Evolutionary conservation across 768 basidiomycete genomes (phyloP).

Genomic region (Tylopilus intermedius): DNA sequence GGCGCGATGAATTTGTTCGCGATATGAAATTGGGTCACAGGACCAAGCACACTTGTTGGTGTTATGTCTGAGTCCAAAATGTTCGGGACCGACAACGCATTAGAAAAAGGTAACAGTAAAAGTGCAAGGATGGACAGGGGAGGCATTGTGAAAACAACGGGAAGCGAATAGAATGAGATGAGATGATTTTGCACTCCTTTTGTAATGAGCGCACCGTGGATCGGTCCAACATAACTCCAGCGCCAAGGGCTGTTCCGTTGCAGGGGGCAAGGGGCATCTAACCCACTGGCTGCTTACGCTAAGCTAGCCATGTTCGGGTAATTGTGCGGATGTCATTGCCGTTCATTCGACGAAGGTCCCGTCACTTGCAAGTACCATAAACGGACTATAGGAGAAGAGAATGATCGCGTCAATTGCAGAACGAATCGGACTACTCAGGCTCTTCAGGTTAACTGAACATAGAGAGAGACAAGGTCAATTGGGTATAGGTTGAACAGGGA

Average conservation of each 20-base stretch:
- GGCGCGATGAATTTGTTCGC: slow-evolving; percentile 39
- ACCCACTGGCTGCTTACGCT: not conserved
- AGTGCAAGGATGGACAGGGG: slow-evolving; percentile 5
- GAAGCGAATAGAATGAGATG: not conserved
- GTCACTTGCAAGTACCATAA: not conserved
- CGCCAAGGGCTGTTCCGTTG: not conserved
- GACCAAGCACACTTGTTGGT: slow-evolving; percentile 11
- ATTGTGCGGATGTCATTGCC: not conserved
- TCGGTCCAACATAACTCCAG: not conserved
- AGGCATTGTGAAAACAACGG: slow-evolving; percentile 1
- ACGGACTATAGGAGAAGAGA: not conserved
- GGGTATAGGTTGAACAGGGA: no score
- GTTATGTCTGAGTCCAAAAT: not conserved
- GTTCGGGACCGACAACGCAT: not conserved
- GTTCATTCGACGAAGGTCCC: not conserved
- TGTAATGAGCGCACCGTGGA: slow-evolving; percentile 2
- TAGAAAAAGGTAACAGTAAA: slow-evolving; percentile 5
- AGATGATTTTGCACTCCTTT: not conserved
- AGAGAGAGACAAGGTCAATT: no score
- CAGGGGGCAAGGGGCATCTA: not conserved
- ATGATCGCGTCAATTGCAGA: not conserved
- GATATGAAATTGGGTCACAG: slow-evolving; percentile 28
- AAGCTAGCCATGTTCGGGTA: not conserved
- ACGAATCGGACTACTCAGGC: not conserved
- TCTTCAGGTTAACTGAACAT: not conserved